These are phyloP conservation scores for Ilex asprella DNA, from an alignment of 257 asterid species.

Conservation along the genomic window DNA sequence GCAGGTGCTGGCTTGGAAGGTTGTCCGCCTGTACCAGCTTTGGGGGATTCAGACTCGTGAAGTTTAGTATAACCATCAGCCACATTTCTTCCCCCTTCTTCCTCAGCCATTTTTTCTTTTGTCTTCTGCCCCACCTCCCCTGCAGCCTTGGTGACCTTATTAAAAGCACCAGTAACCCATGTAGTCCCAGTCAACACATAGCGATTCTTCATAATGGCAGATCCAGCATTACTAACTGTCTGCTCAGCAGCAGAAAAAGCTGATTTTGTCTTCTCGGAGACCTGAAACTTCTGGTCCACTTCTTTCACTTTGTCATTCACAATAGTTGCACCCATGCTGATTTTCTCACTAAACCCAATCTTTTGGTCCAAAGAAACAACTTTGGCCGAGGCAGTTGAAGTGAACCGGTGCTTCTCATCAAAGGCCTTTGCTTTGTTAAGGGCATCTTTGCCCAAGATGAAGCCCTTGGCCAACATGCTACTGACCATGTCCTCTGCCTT, in stretches of 20 bases:
- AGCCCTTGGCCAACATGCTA: slow-evolving; percentile 70
- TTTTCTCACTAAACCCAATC: slow-evolving; percentile 58
- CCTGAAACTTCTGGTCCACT: slow-evolving; percentile 59
- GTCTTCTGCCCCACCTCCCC: slow-evolving; percentile 64
- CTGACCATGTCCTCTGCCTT: slow-evolving; percentile 64
- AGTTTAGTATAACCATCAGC: slow-evolving; percentile 36
- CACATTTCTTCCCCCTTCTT: slow-evolving; percentile 31
- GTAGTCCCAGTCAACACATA: slow-evolving; percentile 51
- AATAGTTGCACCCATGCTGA: slow-evolving; percentile 42
- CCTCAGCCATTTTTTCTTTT: slow-evolving; percentile 47
- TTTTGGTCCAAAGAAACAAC: slow-evolving; percentile 57
- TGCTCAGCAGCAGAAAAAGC: slow-evolving; percentile 60
- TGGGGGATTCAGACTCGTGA: slow-evolving; percentile 21
- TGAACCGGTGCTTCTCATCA: slow-evolving; percentile 56
- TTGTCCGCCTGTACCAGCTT: slow-evolving; percentile 21
- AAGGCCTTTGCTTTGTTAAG: slow-evolving; percentile 54
- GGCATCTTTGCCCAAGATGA: slow-evolving; percentile 54
- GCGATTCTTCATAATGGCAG: slow-evolving; percentile 58
- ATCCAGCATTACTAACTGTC: slow-evolving; percentile 48
- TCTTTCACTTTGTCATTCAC: slow-evolving; percentile 59
- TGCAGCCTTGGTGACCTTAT: slow-evolving; percentile 46
- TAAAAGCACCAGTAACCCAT: slow-evolving; percentile 65
- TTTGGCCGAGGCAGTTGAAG: slow-evolving; percentile 53
- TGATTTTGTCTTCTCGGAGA: slow-evolving; percentile 55
- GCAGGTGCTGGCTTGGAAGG: slow-evolving; percentile 34